Percentiles rank a stretch among this genome's conserved stretches.
phyloP scores from a whole-genome alignment of 1,139 yeast genomes.

The Hansenula sp. region DNA sequence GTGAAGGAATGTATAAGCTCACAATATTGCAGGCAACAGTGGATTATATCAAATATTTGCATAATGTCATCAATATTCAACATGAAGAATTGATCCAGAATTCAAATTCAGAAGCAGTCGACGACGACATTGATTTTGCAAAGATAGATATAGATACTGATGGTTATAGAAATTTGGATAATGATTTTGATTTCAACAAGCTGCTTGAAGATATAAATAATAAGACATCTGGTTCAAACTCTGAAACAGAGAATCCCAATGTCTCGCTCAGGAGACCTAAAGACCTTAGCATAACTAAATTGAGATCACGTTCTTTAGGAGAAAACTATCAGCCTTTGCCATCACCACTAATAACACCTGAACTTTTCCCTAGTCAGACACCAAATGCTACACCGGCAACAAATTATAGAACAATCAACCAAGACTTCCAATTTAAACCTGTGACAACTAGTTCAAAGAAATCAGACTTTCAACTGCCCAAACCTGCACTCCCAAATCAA shows the following conservation, averaged over 20 bases:
- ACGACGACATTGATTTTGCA: constrained; percentile 43
- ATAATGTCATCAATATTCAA: constrained; percentile 49
- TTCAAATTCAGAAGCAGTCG: constrained; percentile 15
- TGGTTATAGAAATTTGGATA: constrained; percentile 52
- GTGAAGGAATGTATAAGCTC: constrained; percentile 72
- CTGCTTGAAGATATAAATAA: constrained; percentile 17
- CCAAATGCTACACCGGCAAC: constrained; percentile 1
- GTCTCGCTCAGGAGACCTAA: no score
- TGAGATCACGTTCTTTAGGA: constrained; percentile 28
- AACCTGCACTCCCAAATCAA: constrained; percentile 2
- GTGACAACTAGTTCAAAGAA: neutral
- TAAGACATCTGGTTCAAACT: constrained; percentile 20
- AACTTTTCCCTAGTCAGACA: constrained; percentile 14
- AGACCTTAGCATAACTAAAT: constrained; percentile 9
- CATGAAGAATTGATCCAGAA: constrained; percentile 25
- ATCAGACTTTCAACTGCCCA: constrained; percentile 2
- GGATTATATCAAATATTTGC: constrained; percentile 70
- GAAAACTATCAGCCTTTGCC: constrained; percentile 16
- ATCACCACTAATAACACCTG: constrained; percentile 24
- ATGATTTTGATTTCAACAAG: constrained; percentile 48
- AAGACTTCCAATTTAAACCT: constrained; percentile 13
- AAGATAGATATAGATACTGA: constrained; percentile 52
- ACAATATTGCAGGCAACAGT: constrained; percentile 79
- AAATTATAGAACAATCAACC: constrained; percentile 6
- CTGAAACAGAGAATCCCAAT: no score